These are phyloP conservation scores for Cenchrus fungigraminus DNA, from an alignment of 176 grass and related monocot genomes.

Conservation along the genomic window DNA sequence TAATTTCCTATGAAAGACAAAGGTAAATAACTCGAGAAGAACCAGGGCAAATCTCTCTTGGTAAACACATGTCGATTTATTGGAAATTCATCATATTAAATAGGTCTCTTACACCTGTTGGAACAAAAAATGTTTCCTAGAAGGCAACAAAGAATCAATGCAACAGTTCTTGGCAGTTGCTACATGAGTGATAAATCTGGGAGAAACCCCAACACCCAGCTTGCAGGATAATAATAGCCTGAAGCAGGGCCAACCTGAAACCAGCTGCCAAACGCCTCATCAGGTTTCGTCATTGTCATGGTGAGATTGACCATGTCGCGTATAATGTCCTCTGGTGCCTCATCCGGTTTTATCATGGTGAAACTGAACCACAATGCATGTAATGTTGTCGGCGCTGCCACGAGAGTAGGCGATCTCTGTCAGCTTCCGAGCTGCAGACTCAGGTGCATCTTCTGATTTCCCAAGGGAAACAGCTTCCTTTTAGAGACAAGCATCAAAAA, in stretches of 20 bases:
- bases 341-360: constrained; percentile 60
- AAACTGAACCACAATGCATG: constrained; percentile 88
- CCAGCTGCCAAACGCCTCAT: background rate
- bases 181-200: constrained; percentile 38
- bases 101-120: constrained; percentile 7
- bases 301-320: constrained; percentile 74
- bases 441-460: constrained; percentile 66
- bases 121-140: constrained; percentile 44
- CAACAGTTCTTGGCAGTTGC: constrained; percentile 40
- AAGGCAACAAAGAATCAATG: constrained; percentile 46
- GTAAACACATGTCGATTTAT: constrained; percentile 34
- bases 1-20: background rate
- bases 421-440: constrained; percentile 67
- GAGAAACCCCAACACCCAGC: constrained; percentile 14
- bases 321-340: constrained; percentile 59
- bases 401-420: constrained; percentile 65
- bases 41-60: background rate
- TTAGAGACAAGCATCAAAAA: constrained; percentile 25
- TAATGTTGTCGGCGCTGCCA: constrained; percentile 79
- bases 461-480: constrained; percentile 77
- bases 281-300: constrained; percentile 51
- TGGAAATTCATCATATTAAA: constrained; percentile 36
- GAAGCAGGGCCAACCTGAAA: constrained; percentile 45
- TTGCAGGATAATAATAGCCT: constrained; percentile 56
- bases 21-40: background rate